A percentile compares a stretch with the other conserved stretches of the same genome.
These are phyloP conservation scores for Durotheca rogersii DNA, from an alignment of 495 filamentous ascomycete genomes.

Conservation along the genomic window DNA sequence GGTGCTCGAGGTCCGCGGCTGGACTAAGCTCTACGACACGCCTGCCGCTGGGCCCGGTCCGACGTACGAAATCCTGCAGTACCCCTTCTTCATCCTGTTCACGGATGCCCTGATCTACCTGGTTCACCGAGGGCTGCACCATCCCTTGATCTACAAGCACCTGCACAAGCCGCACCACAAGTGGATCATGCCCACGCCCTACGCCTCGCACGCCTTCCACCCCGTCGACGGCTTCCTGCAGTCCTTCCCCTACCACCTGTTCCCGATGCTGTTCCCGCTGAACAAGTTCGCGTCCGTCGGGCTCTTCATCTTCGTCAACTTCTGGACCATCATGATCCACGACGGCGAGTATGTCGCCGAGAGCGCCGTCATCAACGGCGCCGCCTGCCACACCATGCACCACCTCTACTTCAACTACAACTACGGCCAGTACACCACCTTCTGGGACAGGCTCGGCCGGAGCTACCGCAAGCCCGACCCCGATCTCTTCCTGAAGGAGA, in stretches of 20 bases:
- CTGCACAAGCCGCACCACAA: slow-evolving; percentile 98
- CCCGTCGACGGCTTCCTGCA: slow-evolving; percentile 92
- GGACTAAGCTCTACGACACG: slow-evolving; percentile 82
- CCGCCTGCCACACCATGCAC: slow-evolving; percentile 95
- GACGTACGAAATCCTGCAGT: slow-evolving; percentile 81
- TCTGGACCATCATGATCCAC: slow-evolving; percentile 98
- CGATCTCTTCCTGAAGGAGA: slow-evolving; percentile 82
- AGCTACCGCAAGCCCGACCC: slow-evolving; percentile 88
- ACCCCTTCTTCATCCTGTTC: slow-evolving; percentile 88
- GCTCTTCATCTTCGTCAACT: slow-evolving; percentile 89
- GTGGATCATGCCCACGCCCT: slow-evolving; percentile 99
- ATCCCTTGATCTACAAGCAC: slow-evolving; percentile 77
- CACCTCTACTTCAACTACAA: slow-evolving; percentile 99
- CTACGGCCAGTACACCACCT: slow-evolving; percentile 93
- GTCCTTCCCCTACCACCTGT: slow-evolving; percentile 89
- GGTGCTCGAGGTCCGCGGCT: slow-evolving; percentile 79
- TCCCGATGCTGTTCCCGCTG: slow-evolving; percentile 89
- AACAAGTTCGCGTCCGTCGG: slow-evolving; percentile 86
- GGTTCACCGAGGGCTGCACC: slow-evolving; percentile 89
- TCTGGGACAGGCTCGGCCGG: slow-evolving; percentile 89
- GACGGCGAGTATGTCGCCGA: slow-evolving; percentile 95
- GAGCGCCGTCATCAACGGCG: slow-evolving; percentile 86
- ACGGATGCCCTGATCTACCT: slow-evolving; percentile 94
- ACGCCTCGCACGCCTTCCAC: slow-evolving; percentile 91
- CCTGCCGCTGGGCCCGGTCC: slow-evolving; percentile 67